Percentiles rank a stretch among this genome's conserved stretches.
Evolutionary conservation across 768 basidiomycete species (phyloP).

Genomic region (Rhodocollybia butyracea): DNA sequence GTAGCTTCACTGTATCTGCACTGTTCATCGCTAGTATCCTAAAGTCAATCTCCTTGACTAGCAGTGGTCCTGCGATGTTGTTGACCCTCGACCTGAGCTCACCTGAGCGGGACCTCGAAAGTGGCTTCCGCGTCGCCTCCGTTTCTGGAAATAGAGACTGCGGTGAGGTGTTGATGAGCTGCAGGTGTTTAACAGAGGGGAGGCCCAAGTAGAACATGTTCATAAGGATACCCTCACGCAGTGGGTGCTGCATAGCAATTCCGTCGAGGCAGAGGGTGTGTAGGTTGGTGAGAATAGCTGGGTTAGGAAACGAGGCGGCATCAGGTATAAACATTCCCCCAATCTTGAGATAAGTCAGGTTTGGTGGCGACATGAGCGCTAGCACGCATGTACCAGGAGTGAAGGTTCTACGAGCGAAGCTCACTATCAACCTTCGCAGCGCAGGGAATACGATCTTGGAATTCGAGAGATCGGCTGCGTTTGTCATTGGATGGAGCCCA

Average conservation of each 20-base stretch:
- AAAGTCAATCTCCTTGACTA: neutral
- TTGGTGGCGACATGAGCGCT: slow-evolving; percentile 6
- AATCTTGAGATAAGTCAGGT: neutral
- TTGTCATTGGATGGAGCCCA: neutral
- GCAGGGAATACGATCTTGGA: slow-evolving; percentile 3
- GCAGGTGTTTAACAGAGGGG: slow-evolving; percentile 6
- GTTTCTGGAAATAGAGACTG: slow-evolving; percentile 1
- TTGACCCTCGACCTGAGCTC: neutral
- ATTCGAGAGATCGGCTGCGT: neutral
- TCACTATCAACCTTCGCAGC: slow-evolving; percentile 1
- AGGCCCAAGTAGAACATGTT: neutral
- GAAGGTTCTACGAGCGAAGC: neutral
- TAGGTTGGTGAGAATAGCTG: neutral
- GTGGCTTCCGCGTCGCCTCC: neutral
- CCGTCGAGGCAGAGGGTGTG: slow-evolving; percentile 4
- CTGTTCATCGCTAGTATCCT: neutral
- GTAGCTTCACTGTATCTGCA: neutral
- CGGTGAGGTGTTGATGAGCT: slow-evolving; percentile 1
- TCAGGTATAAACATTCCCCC: neutral
- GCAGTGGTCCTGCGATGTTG: neutral
- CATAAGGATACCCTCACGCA: too few relatives aligned
- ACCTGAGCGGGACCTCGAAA: slow-evolving; percentile 2
- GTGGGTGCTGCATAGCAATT: too few relatives aligned
- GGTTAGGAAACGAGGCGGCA: neutral
- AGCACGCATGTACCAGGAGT: neutral